Percentiles rank a stretch among this genome's conserved stretches.
phyloP scores from a whole-genome alignment of 768 basidiomycete species.

The Russula sp. region DNA sequence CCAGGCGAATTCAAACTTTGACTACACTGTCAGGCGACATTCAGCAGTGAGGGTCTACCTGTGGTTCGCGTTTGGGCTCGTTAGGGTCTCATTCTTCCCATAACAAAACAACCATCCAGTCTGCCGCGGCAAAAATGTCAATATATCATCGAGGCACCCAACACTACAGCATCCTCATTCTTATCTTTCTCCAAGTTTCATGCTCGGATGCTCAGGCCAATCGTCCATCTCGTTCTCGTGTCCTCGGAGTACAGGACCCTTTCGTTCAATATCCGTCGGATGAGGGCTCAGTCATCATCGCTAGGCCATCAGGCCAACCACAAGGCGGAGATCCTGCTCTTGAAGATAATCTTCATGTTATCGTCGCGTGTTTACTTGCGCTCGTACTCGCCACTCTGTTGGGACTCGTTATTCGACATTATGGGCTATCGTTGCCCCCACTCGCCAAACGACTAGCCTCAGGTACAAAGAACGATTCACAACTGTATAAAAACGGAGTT shows the following conservation, averaged over 20 bases:
- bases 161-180: not conserved
- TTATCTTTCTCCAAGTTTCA: not conserved
- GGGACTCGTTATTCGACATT: constrained; percentile 17
- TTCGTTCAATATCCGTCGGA: not conserved
- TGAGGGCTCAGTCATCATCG: not conserved
- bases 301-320: constrained; percentile 4
- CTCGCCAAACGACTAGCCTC: not conserved
- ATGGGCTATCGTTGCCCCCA: constrained; percentile 7
- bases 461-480: not conserved
- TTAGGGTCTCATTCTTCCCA: not conserved
- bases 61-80: not conserved
- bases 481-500: not conserved
- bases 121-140: not conserved
- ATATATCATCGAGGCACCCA: not conserved
- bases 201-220: not conserved
- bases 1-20: not conserved
- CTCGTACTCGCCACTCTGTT: constrained; percentile 9
- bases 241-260: not conserved
- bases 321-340: not conserved
- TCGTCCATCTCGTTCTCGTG: not conserved
- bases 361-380: constrained; percentile 17
- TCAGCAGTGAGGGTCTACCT: not conserved
- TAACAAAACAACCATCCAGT: not conserved
- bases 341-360: constrained; percentile 17
- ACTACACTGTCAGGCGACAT: constrained; percentile 3